These are phyloP conservation scores for Aspergillus aculeatinus DNA, from an alignment of 2,329 filamentous ascomycete genomes.

Conservation along the genomic window DNA sequence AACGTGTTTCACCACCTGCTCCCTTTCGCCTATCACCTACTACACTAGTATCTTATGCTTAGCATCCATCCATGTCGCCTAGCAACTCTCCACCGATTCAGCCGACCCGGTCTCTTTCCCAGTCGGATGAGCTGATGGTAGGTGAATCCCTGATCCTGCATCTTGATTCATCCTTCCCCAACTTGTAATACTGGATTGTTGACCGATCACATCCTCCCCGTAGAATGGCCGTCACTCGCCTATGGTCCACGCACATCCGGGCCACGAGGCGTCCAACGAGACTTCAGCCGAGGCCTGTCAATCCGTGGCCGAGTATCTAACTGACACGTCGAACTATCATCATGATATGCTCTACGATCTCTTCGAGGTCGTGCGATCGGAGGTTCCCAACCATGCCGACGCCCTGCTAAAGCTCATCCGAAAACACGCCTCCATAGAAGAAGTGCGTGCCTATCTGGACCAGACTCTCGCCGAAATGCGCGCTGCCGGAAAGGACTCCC, in stretches of 20 bases:
- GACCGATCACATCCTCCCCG: not conserved
- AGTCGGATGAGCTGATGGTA: not conserved
- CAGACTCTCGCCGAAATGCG: slow-evolving; percentile 12
- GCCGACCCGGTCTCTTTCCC: not conserved
- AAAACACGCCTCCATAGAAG: slow-evolving; percentile 24
- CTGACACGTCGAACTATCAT: slow-evolving; percentile 19
- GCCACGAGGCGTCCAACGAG: not conserved
- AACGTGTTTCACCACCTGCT: not conserved
- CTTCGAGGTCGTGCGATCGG: slow-evolving; percentile 27
- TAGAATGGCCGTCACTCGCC: not conserved
- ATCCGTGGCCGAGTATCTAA: not conserved
- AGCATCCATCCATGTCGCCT: not conserved
- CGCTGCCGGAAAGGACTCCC: slow-evolving; percentile 6
- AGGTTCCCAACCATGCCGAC: slow-evolving; percentile 18
- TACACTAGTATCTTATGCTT: not conserved
- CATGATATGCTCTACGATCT: slow-evolving; percentile 30
- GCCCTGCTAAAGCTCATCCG: slow-evolving; percentile 29
- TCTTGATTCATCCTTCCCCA: not conserved
- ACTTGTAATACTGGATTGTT: not conserved
- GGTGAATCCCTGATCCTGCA: not conserved
- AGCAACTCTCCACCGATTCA: not conserved
- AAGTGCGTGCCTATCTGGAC: slow-evolving; percentile 28
- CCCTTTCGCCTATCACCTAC: not conserved
- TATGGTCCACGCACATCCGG: not conserved
- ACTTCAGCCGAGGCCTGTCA: not conserved